Conservation (phyloP, 2,329 filamentous ascomycete genomes). For the Penicillium sp. region DNA sequence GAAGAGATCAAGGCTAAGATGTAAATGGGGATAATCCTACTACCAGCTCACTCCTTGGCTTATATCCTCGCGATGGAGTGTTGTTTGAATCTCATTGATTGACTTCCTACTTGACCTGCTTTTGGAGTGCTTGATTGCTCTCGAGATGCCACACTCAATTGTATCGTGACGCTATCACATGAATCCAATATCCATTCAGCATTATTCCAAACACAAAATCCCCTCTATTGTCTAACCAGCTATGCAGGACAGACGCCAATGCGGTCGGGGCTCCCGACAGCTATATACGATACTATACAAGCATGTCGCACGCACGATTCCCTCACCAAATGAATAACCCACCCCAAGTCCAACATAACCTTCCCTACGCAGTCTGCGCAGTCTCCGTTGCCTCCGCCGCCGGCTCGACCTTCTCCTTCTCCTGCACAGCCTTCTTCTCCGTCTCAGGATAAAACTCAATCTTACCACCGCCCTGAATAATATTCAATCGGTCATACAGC, state of each 20-base stretch:
- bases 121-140: background rate
- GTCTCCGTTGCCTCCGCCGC: background rate
- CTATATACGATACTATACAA: constrained; percentile 14
- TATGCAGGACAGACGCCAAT: background rate
- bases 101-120: background rate
- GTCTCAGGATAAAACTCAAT: constrained; percentile 67
- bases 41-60: background rate
- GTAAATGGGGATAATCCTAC: constrained; percentile 46
- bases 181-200: background rate
- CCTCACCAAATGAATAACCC: background rate
- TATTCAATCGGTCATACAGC: constrained; percentile 79
- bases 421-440: constrained; percentile 18
- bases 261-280: no score
- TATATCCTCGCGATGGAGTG: background rate
- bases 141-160: background rate
- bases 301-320: constrained; percentile 2
- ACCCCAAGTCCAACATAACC: background rate
- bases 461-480: constrained; percentile 67
- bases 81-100: background rate
- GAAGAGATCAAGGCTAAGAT: constrained; percentile 91
- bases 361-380: constrained; percentile 8
- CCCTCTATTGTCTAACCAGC: constrained; percentile 9
- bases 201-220: background rate
- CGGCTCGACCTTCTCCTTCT: background rate
- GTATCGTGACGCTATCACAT: background rate